Evolutionary conservation across 192 early-diverging fungal genomes (phyloP).

Genomic region (Coemansia sp.): DNA sequence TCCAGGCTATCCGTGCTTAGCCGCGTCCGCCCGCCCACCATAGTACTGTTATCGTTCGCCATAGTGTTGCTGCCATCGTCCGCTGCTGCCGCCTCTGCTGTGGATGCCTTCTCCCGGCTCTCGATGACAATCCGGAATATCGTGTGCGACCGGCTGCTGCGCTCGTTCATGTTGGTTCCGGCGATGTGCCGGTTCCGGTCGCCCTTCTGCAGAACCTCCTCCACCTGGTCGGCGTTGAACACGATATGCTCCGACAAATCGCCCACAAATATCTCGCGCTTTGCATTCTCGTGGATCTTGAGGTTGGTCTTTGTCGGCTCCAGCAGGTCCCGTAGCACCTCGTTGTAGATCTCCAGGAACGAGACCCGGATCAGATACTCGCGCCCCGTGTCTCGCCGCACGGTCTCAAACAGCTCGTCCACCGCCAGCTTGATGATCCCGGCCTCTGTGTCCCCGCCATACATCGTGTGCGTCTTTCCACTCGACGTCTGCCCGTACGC

Average conservation of each 20-base stretch:
- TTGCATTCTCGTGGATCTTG: constrained; percentile 78
- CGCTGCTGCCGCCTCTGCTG: not conserved
- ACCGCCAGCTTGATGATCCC: constrained; percentile 68
- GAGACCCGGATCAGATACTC: constrained; percentile 93
- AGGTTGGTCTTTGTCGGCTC: constrained; percentile 76
- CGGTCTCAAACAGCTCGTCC: constrained; percentile 55
- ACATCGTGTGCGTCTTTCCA: constrained; percentile 84
- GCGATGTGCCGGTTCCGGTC: constrained; percentile 81
- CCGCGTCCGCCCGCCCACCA: constrained; percentile 20
- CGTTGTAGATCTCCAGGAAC: constrained; percentile 98
- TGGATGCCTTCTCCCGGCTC: constrained; percentile 56
- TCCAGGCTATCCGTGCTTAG: constrained; percentile 29
- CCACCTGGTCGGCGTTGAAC: constrained; percentile 54
- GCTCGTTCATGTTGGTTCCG: constrained; percentile 89
- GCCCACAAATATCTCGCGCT: constrained; percentile 58
- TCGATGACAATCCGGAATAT: constrained; percentile 92
- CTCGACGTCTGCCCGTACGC: constrained; percentile 97
- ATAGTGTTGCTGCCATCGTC: not conserved
- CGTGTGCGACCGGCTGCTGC: constrained; percentile 89
- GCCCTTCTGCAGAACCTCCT: constrained; percentile 68
- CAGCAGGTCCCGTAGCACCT: constrained; percentile 84
- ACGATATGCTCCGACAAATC: constrained; percentile 63
- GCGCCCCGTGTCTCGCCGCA: constrained; percentile 47
- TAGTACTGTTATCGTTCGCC: too few relatives aligned
- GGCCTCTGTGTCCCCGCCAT: constrained; percentile 54